Base-by-base conservation (phyloP, 1,139 yeast genomes). In the Candida sp. region DNA sequence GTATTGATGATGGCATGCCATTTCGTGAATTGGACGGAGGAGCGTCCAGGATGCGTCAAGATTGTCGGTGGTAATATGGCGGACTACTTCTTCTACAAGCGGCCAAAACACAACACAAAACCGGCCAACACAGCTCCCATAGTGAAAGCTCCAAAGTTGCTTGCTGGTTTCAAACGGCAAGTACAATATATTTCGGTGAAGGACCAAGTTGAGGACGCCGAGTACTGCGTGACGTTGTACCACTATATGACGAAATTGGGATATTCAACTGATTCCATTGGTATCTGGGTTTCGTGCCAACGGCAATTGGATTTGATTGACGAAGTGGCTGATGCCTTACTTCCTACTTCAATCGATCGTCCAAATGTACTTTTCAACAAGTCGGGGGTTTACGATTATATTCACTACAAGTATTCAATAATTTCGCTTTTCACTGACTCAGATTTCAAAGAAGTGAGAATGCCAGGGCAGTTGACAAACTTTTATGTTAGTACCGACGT, bases 201-300 rank as follows among this genome's bases (percentile, higher is more conserved):
- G 6, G 50, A 44, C 27, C 51, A 52, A 38, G 57, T 80, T 8
- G 78, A 72, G 8, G 89, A 85, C 57, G 89, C 88, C 0, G 85
- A 82, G 55, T 80, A 69, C 54, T 70, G 79, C 11, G 81, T 81
- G 7, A 66, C 69, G 0, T 57, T 84, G 7, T 83, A 70, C 59
- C 75, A 73, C 62, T 83, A 80, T 57, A 67, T 85, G 78, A 60
- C 78, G 26, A 58, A 72, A 3, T 54, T 76, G 22, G 84, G 83
- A 0, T 81, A 82, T 56, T 75, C 84, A 0, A 49, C 59, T 0
- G 57, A 61, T 1, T 59, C 60, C 17, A 74, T 85, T 23, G 68
- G 73, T 8, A 73, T 86, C 9, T 59, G 79, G 45, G 72, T 80
- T 2, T 66, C 73, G 8, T 75, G 73, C 31, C 63, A 65, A 22